phyloP scores from a whole-genome alignment of 192 early-diverging fungal genomes.

The Coemansia furcata region DNA sequence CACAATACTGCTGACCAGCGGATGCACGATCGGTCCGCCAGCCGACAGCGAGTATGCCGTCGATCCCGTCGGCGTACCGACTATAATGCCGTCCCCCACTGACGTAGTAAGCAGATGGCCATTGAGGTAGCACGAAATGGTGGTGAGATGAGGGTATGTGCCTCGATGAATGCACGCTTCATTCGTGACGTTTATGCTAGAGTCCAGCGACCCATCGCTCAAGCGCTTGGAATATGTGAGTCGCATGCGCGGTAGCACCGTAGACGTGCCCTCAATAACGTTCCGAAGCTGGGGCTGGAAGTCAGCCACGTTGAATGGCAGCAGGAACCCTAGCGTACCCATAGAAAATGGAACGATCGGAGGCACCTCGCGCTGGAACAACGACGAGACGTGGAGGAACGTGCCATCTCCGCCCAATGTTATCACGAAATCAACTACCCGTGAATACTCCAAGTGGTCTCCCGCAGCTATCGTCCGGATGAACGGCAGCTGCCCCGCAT shows the following conservation, averaged over 20 bases:
- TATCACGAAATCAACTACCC: constrained; percentile 80
- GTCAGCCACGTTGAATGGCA: constrained; percentile 75
- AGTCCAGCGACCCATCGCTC: constrained; percentile 54
- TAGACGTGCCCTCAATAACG: constrained; percentile 63
- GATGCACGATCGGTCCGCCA: constrained; percentile 80
- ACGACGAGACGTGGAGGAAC: constrained; percentile 79
- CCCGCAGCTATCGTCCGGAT: constrained; percentile 29
- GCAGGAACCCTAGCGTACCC: constrained; percentile 88
- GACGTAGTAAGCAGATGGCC: constrained; percentile 81
- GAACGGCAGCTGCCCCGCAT: constrained; percentile 33
- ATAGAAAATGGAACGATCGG: constrained; percentile 93
- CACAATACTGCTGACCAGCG: constrained; percentile 68
- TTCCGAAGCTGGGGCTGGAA: constrained; percentile 59
- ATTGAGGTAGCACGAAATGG: constrained; percentile 78
- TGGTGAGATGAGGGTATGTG: constrained; percentile 76
- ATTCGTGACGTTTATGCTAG: constrained; percentile 72
- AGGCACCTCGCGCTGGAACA: constrained; percentile 73
- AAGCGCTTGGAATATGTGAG: constrained; percentile 64
- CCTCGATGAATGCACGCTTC: constrained; percentile 88
- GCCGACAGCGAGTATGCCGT: constrained; percentile 90
- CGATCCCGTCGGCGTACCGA: constrained; percentile 87
- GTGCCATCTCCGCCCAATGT: constrained; percentile 95
- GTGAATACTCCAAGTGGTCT: constrained; percentile 59
- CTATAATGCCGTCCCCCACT: constrained; percentile 65
- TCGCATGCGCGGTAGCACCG: constrained; percentile 77